Conservation (phyloP, 345 rosid genomes). For the Zanthoxylum bungeanum region DNA sequence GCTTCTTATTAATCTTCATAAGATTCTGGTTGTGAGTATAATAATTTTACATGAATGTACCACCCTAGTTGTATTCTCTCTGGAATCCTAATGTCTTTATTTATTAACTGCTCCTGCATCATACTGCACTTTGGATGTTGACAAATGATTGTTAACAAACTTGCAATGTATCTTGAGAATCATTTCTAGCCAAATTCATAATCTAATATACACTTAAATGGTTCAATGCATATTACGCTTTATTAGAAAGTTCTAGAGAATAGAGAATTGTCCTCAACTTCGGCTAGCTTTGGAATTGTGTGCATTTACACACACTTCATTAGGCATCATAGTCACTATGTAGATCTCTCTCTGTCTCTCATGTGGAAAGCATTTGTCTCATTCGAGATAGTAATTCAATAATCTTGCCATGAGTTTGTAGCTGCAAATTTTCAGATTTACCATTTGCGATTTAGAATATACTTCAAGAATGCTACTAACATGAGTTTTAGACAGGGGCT, state of each 20-base stretch:
- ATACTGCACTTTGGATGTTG: not conserved
- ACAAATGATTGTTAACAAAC: not conserved
- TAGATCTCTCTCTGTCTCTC: not conserved
- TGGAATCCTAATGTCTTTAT: not conserved
- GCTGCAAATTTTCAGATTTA: slow-evolving; percentile 1
- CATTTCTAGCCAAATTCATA: not conserved
- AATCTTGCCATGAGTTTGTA: not conserved
- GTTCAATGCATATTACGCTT: not conserved
- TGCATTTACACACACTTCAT: no score
- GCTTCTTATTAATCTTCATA: not conserved
- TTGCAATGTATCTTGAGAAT: not conserved
- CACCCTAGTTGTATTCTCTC: not conserved
- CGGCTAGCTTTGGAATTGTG: not conserved
- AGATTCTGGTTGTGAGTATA: not conserved
- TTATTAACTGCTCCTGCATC: not conserved
- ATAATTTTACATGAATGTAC: no score
- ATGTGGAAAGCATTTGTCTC: not conserved
- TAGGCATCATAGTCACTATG: not conserved
- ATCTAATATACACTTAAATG: not conserved
- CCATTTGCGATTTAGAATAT: not conserved
- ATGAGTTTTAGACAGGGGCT: slow-evolving; percentile 54
- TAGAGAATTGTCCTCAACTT: not conserved
- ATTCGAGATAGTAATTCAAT: not conserved
- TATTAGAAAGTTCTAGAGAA: not conserved
- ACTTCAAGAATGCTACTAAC: slow-evolving; percentile 30